These are phyloP conservation scores for Phlyctochytrium planicorne DNA, from an alignment of 192 early-diverging fungal species.

Conservation along the genomic window DNA sequence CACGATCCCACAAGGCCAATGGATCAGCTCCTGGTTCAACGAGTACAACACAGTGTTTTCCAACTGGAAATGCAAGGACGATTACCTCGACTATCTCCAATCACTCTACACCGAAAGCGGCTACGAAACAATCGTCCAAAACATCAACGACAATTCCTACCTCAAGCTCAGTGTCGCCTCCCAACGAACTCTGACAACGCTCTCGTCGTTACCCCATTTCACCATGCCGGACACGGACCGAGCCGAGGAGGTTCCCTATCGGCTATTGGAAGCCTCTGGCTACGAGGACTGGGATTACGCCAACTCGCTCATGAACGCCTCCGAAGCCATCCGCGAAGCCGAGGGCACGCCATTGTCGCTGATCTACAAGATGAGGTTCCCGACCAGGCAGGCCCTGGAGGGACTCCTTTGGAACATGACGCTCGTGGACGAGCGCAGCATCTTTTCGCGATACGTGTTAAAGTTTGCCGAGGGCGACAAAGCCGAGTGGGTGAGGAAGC, in stretches of 20 bases:
- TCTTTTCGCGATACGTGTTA: background rate
- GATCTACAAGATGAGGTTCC: background rate
- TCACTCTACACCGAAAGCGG: background rate
- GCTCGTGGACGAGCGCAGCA: background rate
- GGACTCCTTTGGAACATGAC: background rate
- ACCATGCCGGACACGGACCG: background rate
- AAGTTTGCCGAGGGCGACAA: no score
- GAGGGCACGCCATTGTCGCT: background rate
- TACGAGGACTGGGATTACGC: background rate
- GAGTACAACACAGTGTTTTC: background rate
- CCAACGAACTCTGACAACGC: background rate
- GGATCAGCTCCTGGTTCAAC: background rate
- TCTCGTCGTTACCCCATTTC: background rate
- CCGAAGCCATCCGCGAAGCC: background rate
- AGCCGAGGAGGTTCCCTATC: background rate
- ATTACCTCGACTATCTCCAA: background rate
- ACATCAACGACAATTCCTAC: background rate
- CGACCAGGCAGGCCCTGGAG: background rate
- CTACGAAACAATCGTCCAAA: background rate
- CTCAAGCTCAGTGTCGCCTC: background rate
- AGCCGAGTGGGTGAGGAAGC: no score
- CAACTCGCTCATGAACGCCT: background rate
- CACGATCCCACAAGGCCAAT: background rate
- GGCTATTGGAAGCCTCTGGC: background rate
- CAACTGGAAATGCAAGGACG: background rate